Base-by-base conservation (phyloP, 2,329 filamentous ascomycete genomes). In the Dendryphion nanum region DNA sequence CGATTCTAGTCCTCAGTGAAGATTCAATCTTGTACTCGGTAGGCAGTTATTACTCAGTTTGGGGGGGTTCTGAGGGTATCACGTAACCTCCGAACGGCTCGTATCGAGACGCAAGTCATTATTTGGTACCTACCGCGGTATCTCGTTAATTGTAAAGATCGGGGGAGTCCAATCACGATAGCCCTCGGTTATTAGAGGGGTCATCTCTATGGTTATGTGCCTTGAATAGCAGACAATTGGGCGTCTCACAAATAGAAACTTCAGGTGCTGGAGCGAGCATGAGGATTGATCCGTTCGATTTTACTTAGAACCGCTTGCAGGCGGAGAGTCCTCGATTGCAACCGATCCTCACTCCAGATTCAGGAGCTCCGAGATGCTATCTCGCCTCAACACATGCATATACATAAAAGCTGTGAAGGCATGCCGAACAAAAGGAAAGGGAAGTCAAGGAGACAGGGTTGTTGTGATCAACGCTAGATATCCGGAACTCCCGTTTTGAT, bases 311-410 rank as follows among this genome's bases (percentile, higher is more conserved):
- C 61, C 61, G 61, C 53, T 60, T 60, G 67, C 67, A 67, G 55
- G 64, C 65, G 58, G 62, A 69, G 67, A 66, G 63, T 72, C 68
- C 68, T 72, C 66, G 66, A 71, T 66, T 59, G 63, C 61, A 67
- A 63, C 59, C 59, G 56, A 59, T 65, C 62, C 62, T 66, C 57
- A 55, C 64, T 51, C 60, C 51, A 47, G 53, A 41, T 55, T 59
- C 60, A 51, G 52, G 52, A 62, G 60, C 61, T 64, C 61, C 61
- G 59, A 63, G 52, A 63, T 66, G 63, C 63, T 51, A 66, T 66
- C 62, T 66, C 62, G 51, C 59, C 64, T 63, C n/a, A 55, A 61
- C 59, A 64, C 63, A 66, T 66, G 63, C 64, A 64, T 64, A 45
- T 66, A 66, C 61, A 67, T 61, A 55, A 63, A 60, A 61, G 51